Percentiles rank a stretch among this genome's conserved stretches.
Conservation (phyloP, 1,284 basidiomycete species). For the Melampsora abietis-canadensis region DNA sequence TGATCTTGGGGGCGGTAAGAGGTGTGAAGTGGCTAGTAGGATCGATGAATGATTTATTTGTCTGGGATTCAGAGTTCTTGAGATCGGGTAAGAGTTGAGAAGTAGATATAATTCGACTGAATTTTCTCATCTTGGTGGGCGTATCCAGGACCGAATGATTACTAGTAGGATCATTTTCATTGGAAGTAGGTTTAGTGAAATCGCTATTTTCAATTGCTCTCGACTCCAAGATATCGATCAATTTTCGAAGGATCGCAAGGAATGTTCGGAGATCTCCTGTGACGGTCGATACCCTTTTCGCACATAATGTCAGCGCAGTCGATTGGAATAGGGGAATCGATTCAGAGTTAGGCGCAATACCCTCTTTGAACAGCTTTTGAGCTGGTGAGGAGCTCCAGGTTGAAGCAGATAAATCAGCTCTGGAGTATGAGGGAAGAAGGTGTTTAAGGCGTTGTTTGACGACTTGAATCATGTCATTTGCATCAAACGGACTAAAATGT, state of each 20-base stretch:
- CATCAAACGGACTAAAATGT: conserved; percentile 54
- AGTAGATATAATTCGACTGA: conserved; percentile 33
- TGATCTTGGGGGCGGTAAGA: conserved; percentile 33
- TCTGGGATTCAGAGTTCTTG: not conserved
- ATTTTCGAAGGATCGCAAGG: conserved; percentile 53
- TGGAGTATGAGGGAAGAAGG: conserved; percentile 48
- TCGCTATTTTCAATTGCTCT: conserved; percentile 12
- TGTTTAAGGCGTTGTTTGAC: conserved; percentile 52
- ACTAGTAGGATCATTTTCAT: not conserved
- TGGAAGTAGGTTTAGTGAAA: not conserved
- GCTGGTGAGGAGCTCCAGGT: conserved; percentile 7
- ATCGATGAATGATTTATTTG: not conserved
- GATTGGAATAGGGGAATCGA: conserved; percentile 52
- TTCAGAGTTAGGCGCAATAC: conserved; percentile 1
- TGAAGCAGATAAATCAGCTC: not conserved
- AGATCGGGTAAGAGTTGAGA: conserved; percentile 30
- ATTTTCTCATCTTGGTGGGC: conserved; percentile 41
- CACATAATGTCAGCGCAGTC: conserved; percentile 54
- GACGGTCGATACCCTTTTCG: conserved; percentile 54
- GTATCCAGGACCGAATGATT: conserved; percentile 34
- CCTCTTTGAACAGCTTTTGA: conserved; percentile 38
- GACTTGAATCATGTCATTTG: conserved; percentile 53
- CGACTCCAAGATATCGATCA: conserved; percentile 53
- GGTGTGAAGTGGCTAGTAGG: conserved; percentile 37
- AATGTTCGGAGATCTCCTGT: conserved; percentile 55